Evolutionary conservation across 495 filamentous ascomycete genomes (phyloP), one percentile per base, ranked within the genome.

Genomic region (Hypoxylon trugodes): DNA sequence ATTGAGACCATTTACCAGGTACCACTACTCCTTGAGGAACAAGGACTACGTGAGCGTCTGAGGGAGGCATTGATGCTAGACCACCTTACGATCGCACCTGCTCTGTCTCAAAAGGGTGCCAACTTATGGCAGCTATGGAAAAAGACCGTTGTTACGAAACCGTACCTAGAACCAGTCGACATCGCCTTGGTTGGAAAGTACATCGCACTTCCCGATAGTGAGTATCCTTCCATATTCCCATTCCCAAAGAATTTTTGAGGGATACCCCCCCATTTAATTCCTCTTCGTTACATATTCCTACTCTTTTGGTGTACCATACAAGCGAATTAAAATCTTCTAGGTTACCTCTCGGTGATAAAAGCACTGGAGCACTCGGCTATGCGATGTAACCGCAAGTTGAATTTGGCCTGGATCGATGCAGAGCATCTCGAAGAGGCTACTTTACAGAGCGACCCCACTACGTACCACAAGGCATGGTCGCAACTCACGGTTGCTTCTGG

Each of bases 161-260:
- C 89, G 54, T 82, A 91, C 38, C 82, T 82, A 50, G 88, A 93
- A 15, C 80, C 83, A 1, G 90, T 98, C 50, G 78, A 80, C 8
- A 96, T 98, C 69, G 92, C 86, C 4, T 81, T 98, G 4, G 93
- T 98, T 19, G 95, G 95, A 60, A 98, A 98, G 74, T 98, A 98
- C 74, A 86, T 84, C 13, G 81, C 84, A 12, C 84, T 93, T 16
- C 87, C 92, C 35, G 95, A 98, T 46, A 61, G 59, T 61, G 41
- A 33, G 59, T 54, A 10, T 16, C 10, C 41, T 13, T 8, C 88
- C 4, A n/a, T n/a, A n/a, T n/a, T n/a, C n/a, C n/a, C n/a, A n/a
- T n/a, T n/a, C n/a, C n/a, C n/a, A n/a, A n/a, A n/a, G n/a, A n/a
- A n/a, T n/a, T n/a, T n/a, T n/a, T n/a, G n/a, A n/a, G n/a, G n/a